phyloP scores from a whole-genome alignment of 2,329 filamentous ascomycete genomes.

The Cercospora beticola region DNA sequence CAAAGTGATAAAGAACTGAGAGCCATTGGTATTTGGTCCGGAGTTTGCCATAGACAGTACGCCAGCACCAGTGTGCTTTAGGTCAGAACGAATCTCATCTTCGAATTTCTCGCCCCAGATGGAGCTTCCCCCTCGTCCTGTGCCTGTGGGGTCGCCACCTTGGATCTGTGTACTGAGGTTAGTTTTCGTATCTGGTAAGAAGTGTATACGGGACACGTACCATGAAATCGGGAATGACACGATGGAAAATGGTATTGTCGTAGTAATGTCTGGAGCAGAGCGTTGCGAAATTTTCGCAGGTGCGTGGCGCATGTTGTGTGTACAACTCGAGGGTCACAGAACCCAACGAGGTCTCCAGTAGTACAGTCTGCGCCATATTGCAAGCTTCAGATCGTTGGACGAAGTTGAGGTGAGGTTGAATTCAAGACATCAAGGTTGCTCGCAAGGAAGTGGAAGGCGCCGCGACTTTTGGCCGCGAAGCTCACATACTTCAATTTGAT shows the following conservation, averaged over 20 bases:
- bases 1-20: constrained; percentile 93
- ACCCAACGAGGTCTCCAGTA: constrained; percentile 85
- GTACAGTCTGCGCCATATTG: constrained; percentile 72
- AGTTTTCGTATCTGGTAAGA: background rate
- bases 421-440: background rate
- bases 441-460: background rate
- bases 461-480: background rate
- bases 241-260: constrained; percentile 80
- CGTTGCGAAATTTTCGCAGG: constrained; percentile 66
- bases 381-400: background rate
- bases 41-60: constrained; percentile 96
- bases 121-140: constrained; percentile 80
- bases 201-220: constrained; percentile 56
- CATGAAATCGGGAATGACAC: constrained; percentile 96
- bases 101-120: constrained; percentile 94
- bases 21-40: constrained; percentile 89
- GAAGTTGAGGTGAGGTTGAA: background rate
- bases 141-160: constrained; percentile 80
- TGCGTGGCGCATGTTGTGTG: constrained; percentile 74
- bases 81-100: constrained; percentile 75
- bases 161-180: constrained; percentile 4
- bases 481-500: background rate
- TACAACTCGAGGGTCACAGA: constrained; percentile 86
- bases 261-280: constrained; percentile 85
- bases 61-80: constrained; percentile 67